A percentile compares a stretch with the other conserved stretches of the same genome.
Evolutionary conservation across 1,139 yeast genomes (phyloP).

Genomic region (Pichia sp.): DNA sequence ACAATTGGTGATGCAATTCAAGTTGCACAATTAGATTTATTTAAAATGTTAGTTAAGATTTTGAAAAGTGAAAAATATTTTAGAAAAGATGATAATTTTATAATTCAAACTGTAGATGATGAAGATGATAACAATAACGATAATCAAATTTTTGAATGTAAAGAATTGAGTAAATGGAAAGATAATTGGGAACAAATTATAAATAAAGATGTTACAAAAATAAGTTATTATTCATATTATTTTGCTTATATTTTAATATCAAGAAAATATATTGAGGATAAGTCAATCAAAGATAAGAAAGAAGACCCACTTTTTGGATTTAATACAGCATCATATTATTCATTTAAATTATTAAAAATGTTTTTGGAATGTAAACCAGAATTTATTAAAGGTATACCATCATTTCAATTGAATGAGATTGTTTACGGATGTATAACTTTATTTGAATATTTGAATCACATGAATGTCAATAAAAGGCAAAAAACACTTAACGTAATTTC

Average conservation of each 20-base stretch:
- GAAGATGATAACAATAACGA: neutral
- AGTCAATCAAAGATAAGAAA: slow-evolving; percentile 2
- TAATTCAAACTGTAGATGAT: too few species aligned
- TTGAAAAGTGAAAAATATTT: neutral
- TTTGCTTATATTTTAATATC: slow-evolving; percentile 39
- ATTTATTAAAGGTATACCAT: slow-evolving; percentile 46
- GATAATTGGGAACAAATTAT: slow-evolving; percentile 38
- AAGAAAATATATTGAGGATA: slow-evolving; percentile 29
- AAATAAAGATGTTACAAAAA: slow-evolving; percentile 39
- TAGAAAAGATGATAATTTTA: too few species aligned
- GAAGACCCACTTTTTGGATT: too few species aligned
- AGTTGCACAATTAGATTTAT: slow-evolving; percentile 40
- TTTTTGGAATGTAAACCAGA: slow-evolving; percentile 39
- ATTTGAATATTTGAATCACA: slow-evolving; percentile 38
- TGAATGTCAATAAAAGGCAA: slow-evolving; percentile 33
- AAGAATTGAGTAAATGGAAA: slow-evolving; percentile 37
- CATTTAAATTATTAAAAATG: slow-evolving; percentile 37
- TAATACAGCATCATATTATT: slow-evolving; percentile 25
- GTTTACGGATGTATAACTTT: slow-evolving; percentile 47
- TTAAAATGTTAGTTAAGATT: slow-evolving; percentile 23
- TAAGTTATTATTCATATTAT: slow-evolving; percentile 38
- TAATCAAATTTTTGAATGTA: slow-evolving; percentile 23
- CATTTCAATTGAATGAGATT: slow-evolving; percentile 41
- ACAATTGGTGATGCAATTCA: slow-evolving; percentile 46
- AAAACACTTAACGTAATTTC: slow-evolving; percentile 40